Conservation (phyloP, 2,329 filamentous ascomycete species). For the Arthrobotrys sinensis region DNA sequence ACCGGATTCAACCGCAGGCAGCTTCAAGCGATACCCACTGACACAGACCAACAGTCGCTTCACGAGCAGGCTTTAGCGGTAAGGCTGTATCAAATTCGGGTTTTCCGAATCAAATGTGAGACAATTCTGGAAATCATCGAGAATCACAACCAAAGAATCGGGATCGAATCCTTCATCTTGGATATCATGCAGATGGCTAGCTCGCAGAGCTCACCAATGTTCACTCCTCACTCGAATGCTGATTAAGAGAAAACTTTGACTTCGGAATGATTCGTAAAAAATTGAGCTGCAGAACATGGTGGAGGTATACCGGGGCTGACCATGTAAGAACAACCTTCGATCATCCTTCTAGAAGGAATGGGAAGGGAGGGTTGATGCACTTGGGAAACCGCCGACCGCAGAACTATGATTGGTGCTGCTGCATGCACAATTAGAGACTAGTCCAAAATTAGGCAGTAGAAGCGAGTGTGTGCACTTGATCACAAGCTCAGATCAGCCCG, state of each 20-base stretch:
- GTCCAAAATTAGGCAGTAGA: slow-evolving; percentile 39
- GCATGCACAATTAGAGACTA: slow-evolving; percentile 34
- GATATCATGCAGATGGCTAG: slow-evolving; percentile 4
- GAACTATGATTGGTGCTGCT: slow-evolving; percentile 37
- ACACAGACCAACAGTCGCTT: slow-evolving; percentile 31
- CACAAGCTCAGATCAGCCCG: slow-evolving; percentile 37
- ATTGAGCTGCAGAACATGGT: background rate
- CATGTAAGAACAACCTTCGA: slow-evolving; percentile 40
- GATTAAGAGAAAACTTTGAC: slow-evolving; percentile 33
- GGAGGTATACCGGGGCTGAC: slow-evolving; percentile 35
- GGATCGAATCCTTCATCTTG: slow-evolving; percentile 43
- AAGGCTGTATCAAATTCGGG: slow-evolving; percentile 59
- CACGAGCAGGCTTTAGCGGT: slow-evolving; percentile 54
- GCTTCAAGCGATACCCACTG: slow-evolving; percentile 44
- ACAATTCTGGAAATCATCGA: slow-evolving; percentile 20
- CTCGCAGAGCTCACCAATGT: slow-evolving; percentile 27
- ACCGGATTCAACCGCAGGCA: slow-evolving; percentile 28
- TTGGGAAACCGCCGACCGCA: slow-evolving; percentile 37
- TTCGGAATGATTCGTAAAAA: slow-evolving; percentile 16
- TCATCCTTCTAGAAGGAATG: slow-evolving; percentile 55
- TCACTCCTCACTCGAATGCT: slow-evolving; percentile 11
- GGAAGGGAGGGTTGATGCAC: slow-evolving; percentile 29
- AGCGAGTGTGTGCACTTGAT: slow-evolving; percentile 45
- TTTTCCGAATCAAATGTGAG: slow-evolving; percentile 50
- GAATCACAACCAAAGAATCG: slow-evolving; percentile 31